phyloP scores from a whole-genome alignment of 345 rosid genomes.

The Citrus sp. region DNA sequence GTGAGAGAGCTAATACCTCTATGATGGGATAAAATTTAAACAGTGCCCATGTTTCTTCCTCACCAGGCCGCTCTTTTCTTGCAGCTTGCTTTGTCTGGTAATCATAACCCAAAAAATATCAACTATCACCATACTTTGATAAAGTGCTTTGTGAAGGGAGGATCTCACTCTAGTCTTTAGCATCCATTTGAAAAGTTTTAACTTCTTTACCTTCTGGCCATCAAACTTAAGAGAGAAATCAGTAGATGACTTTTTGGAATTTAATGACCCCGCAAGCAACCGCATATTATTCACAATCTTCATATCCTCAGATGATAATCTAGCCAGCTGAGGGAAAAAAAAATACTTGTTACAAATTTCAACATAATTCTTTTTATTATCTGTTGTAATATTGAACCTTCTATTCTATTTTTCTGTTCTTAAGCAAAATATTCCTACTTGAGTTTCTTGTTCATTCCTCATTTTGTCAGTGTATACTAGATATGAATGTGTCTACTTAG shows the following conservation, averaged over 20 bases:
- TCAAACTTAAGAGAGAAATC: constrained; percentile 85
- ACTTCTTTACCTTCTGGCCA: constrained; percentile 60
- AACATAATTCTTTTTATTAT: not conserved
- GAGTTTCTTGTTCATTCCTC: not conserved
- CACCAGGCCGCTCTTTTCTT: constrained; percentile 79
- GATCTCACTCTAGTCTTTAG: not conserved
- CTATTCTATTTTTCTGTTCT: not conserved
- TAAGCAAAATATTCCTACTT: not conserved
- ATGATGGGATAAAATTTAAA: constrained; percentile 86
- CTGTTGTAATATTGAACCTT: not conserved
- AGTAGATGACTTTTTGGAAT: constrained; percentile 37
- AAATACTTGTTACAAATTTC: not conserved
- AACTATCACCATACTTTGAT: constrained; percentile 6
- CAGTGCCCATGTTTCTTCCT: constrained; percentile 90
- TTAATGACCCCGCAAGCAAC: constrained; percentile 62
- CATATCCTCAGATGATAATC: constrained; percentile 69
- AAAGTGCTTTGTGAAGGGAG: not conserved
- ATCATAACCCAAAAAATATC: constrained; percentile 17
- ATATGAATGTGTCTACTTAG: not conserved
- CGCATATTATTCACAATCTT: constrained; percentile 71
- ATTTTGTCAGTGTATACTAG: not conserved
- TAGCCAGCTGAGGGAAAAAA: constrained; percentile 60
- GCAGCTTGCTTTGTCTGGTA: constrained; percentile 71
- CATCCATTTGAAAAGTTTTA: not conserved
- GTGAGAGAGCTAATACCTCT: constrained; percentile 49